phyloP scores from a whole-genome alignment of 148 eudicot species.

The Spergularia marina region DNA sequence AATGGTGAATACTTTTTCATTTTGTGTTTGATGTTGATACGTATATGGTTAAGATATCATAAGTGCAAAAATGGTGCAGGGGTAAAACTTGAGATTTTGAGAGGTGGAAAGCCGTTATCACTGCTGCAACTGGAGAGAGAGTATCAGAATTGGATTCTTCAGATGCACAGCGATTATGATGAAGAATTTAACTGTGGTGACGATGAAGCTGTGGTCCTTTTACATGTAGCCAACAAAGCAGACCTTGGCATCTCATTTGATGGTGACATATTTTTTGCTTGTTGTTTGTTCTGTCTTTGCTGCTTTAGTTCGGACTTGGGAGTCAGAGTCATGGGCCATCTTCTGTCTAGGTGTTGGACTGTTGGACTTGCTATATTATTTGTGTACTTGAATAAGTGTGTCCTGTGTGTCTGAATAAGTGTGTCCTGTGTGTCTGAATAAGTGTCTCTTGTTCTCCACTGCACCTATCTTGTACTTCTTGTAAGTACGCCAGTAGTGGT shows the following conservation, averaged over 20 bases:
- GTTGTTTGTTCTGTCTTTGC: background rate
- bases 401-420: background rate
- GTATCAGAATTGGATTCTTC: constrained; percentile 58
- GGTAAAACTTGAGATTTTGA: constrained; percentile 33
- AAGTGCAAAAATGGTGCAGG: constrained; percentile 28
- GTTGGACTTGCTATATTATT: background rate
- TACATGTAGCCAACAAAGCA: constrained; percentile 40
- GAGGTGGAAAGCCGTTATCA: constrained; percentile 44
- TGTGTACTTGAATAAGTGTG: background rate
- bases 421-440: background rate
- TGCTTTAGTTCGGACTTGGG: background rate
- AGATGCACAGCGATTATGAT: constrained; percentile 64
- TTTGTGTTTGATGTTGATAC: background rate
- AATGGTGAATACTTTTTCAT: constrained; percentile 31
- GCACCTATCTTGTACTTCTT: no score
- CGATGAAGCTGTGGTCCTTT: constrained; percentile 46
- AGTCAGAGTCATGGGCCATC: no score
- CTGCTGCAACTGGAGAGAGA: constrained; percentile 48
- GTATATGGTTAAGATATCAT: background rate
- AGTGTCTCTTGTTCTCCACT: no score
- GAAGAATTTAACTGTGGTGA: constrained; percentile 52
- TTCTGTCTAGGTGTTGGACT: no score
- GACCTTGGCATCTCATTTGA: constrained; percentile 46
- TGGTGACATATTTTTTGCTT: constrained; percentile 30
- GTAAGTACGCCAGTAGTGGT: no score